These are phyloP conservation scores for Salvia sclarea DNA, from an alignment of 305 asterid species.

Conservation along the genomic window DNA sequence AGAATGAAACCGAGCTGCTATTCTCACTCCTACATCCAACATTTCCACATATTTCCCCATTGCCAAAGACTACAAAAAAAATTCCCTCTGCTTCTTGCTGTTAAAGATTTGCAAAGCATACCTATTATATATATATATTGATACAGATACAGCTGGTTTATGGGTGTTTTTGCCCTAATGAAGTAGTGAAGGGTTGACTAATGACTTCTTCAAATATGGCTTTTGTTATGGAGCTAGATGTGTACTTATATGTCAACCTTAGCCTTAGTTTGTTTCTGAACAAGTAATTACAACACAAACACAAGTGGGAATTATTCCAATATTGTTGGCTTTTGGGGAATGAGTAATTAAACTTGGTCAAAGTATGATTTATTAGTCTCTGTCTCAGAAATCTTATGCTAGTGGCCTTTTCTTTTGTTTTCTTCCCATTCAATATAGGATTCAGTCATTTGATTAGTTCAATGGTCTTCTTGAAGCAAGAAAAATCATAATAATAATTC, in stretches of 20 bases:
- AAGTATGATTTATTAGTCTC: neutral
- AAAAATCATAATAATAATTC: neutral
- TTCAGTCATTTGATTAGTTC: neutral
- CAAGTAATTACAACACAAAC: neutral
- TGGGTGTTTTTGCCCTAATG: neutral
- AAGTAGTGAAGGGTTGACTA: neutral
- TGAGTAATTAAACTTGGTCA: neutral
- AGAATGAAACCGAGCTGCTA: neutral
- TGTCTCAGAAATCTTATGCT: neutral
- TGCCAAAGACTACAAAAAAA: neutral
- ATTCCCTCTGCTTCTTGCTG: neutral
- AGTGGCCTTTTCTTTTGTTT: no score
- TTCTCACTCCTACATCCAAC: constrained; percentile 6
- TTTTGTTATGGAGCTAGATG: neutral
- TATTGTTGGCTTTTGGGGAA: neutral
- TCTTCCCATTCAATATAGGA: neutral
- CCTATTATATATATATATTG: neutral
- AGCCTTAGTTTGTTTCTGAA: neutral
- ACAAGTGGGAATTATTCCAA: neutral
- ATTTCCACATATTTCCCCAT: constrained; percentile 5
- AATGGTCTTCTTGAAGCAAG: neutral
- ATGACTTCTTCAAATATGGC: neutral
- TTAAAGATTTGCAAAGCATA: neutral
- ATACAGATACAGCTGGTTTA: neutral
- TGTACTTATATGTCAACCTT: neutral